Percentiles rank a stretch among this genome's conserved stretches.
Evolutionary conservation across 192 early-diverging fungal genomes (phyloP).

Genomic region (Paraglomus brasilianum): DNA sequence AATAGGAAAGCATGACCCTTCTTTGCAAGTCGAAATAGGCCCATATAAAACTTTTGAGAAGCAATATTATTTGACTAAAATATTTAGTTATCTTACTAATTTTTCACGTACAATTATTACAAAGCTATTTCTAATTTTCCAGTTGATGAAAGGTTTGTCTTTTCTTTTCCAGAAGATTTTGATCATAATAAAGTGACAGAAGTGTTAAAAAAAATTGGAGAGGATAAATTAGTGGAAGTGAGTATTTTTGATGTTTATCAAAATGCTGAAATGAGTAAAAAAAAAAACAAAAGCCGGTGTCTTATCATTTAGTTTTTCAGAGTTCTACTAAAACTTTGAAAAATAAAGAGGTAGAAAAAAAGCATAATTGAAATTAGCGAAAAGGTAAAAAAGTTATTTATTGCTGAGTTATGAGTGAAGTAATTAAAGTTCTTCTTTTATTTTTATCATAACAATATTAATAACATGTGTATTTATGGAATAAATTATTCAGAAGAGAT

Average conservation of each 20-base stretch:
- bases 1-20: too few relatives aligned
- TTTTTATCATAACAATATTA: too few relatives aligned
- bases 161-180: constrained; percentile 13
- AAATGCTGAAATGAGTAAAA: background rate
- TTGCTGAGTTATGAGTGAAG: constrained; percentile 1
- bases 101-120: background rate
- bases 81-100: background rate
- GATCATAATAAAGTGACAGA: background rate
- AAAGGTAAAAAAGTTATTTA: constrained; percentile 4
- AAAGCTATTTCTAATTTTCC: constrained; percentile 4
- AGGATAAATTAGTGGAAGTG: background rate
- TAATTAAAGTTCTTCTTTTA: too few relatives aligned
- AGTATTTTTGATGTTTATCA: constrained; percentile 14
- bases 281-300: background rate
- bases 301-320: constrained; percentile 12
- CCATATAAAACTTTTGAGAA: too few relatives aligned
- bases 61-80: too few relatives aligned
- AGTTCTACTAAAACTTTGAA: background rate
- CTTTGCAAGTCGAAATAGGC: too few relatives aligned
- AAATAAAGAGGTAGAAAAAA: constrained; percentile 19
- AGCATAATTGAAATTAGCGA: background rate
- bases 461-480: too few relatives aligned
- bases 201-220: background rate
- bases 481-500: too few relatives aligned
- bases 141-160: constrained; percentile 6